Evolutionary conservation across 2,329 filamentous ascomycete species (phyloP), one percentile per base, ranked within the genome.

Genomic region (Lachnellula occidentalis): DNA sequence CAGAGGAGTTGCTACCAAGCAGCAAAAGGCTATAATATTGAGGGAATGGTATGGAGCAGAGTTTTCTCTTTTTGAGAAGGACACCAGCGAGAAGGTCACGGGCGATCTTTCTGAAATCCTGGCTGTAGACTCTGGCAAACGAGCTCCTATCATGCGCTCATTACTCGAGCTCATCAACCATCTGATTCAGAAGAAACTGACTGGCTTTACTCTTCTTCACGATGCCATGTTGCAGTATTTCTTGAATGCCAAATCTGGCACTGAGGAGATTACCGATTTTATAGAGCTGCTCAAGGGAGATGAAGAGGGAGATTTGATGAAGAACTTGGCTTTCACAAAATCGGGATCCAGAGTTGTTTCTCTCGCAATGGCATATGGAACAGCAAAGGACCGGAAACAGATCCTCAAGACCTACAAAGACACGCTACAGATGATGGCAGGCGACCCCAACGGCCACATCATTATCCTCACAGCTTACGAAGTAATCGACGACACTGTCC

Each of bases 171-270:
- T 96, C 74, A 94, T 95, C 76, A 96, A 96, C 72, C 84, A 87
- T 58, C 81, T 99, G 42, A 81, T 97, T 47, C 92, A 99, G 73
- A 99, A 99, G 81, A 94, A 94, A 74, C 86, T 94, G 74, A 95
- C 90, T 1, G 92, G 90, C 9, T 97, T 99, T 73, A 97, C 92
- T 2, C 95, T 99, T 81, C 82, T 99, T 19, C 95, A 99, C 72
- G 94, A 97, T 67, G 94, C 94, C 48, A 96, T 99, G 92, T 78
- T 96, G 56, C 92, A 99, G 70, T 99, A 96, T 73, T 96, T 92
- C 73, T 75, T 90, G 51, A 92, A 88, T 65, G 83, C 86, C 46
- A 86, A 87, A 61, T 76, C 82, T 4, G 91, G 87, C 3, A 89
- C 85, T 45, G 84, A 89, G 55, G 92, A 97, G 70, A 85, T 90